phyloP scores from a whole-genome alignment of 164 flowering plant species.

The Dillenia suffruticosa region DNA sequence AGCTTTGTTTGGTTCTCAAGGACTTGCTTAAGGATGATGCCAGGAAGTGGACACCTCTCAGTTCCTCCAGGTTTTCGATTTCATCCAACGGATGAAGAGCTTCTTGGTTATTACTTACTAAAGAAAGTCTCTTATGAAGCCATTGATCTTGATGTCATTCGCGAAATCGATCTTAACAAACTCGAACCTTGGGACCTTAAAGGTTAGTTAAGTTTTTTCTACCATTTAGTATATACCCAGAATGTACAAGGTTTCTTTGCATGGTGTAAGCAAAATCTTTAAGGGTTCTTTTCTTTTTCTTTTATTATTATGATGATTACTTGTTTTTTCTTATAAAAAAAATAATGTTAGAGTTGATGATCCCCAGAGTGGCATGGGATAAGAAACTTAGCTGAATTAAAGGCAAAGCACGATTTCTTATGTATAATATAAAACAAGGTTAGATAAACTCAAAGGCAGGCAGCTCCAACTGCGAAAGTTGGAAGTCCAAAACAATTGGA shows the following conservation, averaged over 20 bases:
- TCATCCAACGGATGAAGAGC: conserved; percentile 89
- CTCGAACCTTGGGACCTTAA: conserved; percentile 84
- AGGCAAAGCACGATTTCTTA: no score
- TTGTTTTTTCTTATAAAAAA: not conserved
- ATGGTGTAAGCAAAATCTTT: not conserved
- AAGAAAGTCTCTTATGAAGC: conserved; percentile 72
- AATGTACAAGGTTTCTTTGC: not conserved
- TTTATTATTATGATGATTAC: not conserved
- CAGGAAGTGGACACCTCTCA: conserved; percentile 35
- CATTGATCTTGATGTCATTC: conserved; percentile 82
- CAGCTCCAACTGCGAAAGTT: no score
- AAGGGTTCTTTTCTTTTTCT: not conserved
- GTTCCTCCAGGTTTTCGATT: conserved; percentile 79
- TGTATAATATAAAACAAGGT: no score
- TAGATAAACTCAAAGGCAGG: no score
- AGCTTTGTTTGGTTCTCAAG: not conserved
- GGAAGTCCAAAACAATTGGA: no score
- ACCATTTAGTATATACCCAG: not conserved
- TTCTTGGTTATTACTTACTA: conserved; percentile 51
- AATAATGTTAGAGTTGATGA: not conserved
- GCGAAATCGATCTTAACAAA: conserved; percentile 72
- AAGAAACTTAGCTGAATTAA: no score
- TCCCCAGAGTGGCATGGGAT: no score
- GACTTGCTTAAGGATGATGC: conserved; percentile 16
- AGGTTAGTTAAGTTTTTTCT: conserved; percentile 25